Percentiles rank a stretch among this genome's conserved stretches.
phyloP scores from a whole-genome alignment of 192 early-diverging fungal genomes.

The Backusella tuberculispora region DNA sequence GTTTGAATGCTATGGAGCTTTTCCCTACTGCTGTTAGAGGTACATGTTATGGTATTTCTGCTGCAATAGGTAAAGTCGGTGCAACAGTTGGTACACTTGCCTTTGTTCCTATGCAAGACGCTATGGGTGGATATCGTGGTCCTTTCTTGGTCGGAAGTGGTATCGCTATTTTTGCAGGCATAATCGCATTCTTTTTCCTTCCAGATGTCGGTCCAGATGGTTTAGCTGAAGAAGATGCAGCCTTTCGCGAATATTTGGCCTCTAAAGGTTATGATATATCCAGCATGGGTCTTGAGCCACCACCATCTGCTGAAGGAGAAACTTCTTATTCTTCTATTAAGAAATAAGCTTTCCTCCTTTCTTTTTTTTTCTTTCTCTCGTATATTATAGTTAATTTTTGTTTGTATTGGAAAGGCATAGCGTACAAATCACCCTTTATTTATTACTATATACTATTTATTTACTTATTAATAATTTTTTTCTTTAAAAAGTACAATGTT shows the following conservation, averaged over 20 bases:
- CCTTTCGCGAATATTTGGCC: slow-evolving; percentile 29
- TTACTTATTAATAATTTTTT: not conserved
- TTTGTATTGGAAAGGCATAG: not conserved
- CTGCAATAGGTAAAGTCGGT: slow-evolving; percentile 45
- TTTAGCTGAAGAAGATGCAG: slow-evolving; percentile 33
- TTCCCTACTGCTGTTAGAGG: slow-evolving; percentile 53
- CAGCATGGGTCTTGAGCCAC: slow-evolving; percentile 17
- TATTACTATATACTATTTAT: not conserved
- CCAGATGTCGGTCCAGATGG: slow-evolving; percentile 31
- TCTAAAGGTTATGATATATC: slow-evolving; percentile 38
- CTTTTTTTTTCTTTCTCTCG: not conserved
- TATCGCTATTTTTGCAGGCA: slow-evolving; percentile 34
- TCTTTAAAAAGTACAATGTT: not conserved
- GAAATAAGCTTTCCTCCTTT: not conserved
- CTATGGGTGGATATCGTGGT: slow-evolving; percentile 30
- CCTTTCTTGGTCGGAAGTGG: slow-evolving; percentile 41
- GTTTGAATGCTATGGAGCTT: slow-evolving; percentile 42
- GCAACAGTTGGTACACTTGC: slow-evolving; percentile 40
- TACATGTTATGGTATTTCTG: slow-evolving; percentile 50
- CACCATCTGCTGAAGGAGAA: not conserved
- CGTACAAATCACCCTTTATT: not conserved
- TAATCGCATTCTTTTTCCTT: slow-evolving; percentile 28
- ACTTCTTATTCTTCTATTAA: slow-evolving; percentile 3
- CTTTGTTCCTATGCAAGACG: slow-evolving; percentile 37
- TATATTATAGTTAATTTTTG: not conserved